Percentiles rank a stretch among this genome's conserved stretches.
These are phyloP conservation scores for Pelargonium australe DNA, from an alignment of 441 rosid species.

Conservation along the genomic window DNA sequence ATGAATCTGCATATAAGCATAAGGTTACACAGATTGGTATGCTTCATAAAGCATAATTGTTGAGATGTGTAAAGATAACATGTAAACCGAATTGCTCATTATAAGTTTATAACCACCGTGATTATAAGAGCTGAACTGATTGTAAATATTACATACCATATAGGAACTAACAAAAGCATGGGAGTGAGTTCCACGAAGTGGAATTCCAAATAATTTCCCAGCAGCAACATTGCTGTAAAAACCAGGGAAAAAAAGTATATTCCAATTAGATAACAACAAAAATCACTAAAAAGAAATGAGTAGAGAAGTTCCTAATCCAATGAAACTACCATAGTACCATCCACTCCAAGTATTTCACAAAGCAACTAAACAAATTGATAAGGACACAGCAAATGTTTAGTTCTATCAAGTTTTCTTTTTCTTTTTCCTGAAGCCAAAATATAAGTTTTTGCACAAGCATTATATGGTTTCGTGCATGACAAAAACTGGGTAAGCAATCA, in stretches of 20 bases:
- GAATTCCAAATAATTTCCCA: conserved; percentile 76
- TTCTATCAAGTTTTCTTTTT: not conserved
- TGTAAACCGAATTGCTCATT: not conserved
- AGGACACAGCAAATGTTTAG: not conserved
- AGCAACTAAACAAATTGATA: not conserved
- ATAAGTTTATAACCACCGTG: not conserved
- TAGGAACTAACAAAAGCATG: conserved; percentile 97
- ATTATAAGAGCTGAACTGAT: not conserved
- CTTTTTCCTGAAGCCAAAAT: not conserved
- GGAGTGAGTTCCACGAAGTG: conserved; percentile 90
- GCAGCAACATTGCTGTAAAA: conserved; percentile 84
- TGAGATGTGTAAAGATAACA: conserved; percentile 1
- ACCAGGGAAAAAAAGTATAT: conserved; percentile 14
- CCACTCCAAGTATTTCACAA: not conserved
- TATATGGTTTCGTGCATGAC: too few relatives aligned
- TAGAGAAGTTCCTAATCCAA: not conserved
- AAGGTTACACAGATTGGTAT: not conserved
- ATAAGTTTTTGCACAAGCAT: not conserved
- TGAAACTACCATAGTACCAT: too few relatives aligned
- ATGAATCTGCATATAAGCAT: not conserved
- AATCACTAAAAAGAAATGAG: not conserved
- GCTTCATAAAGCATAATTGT: not conserved
- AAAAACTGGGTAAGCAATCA: too few relatives aligned
- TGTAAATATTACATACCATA: conserved; percentile 46
- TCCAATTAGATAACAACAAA: not conserved